Percentiles rank a stretch among this genome's conserved stretches.
These are phyloP conservation scores for Oryza meridionalis DNA, from an alignment of 176 grass and related monocot species.

Conservation along the genomic window DNA sequence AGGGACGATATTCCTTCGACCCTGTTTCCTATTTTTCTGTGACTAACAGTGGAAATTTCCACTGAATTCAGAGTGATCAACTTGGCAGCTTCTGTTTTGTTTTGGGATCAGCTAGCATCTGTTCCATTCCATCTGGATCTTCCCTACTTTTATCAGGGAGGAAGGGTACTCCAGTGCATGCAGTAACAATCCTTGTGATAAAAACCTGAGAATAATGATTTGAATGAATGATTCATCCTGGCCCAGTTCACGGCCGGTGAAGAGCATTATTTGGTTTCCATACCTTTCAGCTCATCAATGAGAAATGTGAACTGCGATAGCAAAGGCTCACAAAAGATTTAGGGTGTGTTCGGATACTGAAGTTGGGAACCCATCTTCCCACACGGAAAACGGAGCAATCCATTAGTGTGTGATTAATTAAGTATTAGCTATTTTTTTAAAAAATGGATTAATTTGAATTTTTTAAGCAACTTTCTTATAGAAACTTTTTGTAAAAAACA, in stretches of 20 bases:
- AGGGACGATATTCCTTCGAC: too few relatives aligned
- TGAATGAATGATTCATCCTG: slow-evolving; percentile 1
- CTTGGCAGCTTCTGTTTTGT: background rate
- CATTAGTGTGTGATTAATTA: too few relatives aligned
- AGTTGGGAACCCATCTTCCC: too few relatives aligned
- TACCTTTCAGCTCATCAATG: background rate
- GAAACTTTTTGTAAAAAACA: too few relatives aligned
- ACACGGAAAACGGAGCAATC: too few relatives aligned
- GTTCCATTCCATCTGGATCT: background rate
- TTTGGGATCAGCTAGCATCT: background rate
- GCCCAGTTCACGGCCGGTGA: background rate
- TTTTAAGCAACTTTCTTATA: too few relatives aligned
- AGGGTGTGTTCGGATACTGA: too few relatives aligned
- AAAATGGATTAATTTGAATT: too few relatives aligned
- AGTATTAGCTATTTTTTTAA: too few relatives aligned
- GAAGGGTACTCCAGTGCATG: background rate
- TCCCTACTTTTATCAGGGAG: background rate
- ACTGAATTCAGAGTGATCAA: background rate
- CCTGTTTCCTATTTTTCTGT: too few relatives aligned
- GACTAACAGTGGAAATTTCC: background rate
- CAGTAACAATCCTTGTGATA: background rate
- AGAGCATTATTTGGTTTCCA: background rate
- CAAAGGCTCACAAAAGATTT: background rate
- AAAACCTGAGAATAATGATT: background rate
- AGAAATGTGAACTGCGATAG: background rate